These are phyloP conservation scores for Fusarium azukiicola DNA, from an alignment of 2,329 filamentous ascomycete species.

Conservation along the genomic window DNA sequence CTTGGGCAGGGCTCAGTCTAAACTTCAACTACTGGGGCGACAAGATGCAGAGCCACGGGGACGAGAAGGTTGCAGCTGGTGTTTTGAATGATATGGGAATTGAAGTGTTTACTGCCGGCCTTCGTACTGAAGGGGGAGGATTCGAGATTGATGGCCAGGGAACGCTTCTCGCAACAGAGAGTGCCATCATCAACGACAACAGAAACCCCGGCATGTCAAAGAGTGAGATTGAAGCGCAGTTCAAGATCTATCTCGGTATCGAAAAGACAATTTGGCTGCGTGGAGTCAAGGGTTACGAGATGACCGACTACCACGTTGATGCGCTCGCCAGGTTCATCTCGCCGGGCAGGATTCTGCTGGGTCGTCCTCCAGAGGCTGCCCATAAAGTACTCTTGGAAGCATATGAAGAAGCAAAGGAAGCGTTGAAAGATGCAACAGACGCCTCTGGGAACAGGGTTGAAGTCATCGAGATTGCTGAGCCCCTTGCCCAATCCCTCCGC, in stretches of 20 bases:
- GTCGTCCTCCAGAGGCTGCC: slow-evolving; percentile 40
- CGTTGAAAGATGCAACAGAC: slow-evolving; percentile 44
- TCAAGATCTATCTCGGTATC: slow-evolving; percentile 48
- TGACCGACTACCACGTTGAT: slow-evolving; percentile 57
- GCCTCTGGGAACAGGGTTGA: slow-evolving; percentile 46
- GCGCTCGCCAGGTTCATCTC: slow-evolving; percentile 53
- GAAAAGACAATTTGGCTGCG: slow-evolving; percentile 56
- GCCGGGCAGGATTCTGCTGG: slow-evolving; percentile 49
- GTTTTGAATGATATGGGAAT: slow-evolving; percentile 22
- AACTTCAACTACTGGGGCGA: slow-evolving; percentile 58
- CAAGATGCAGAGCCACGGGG: slow-evolving; percentile 36
- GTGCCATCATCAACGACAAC: slow-evolving; percentile 55
- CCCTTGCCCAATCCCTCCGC: slow-evolving; percentile 29
- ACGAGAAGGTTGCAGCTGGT: slow-evolving; percentile 37
- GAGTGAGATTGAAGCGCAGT: slow-evolving; percentile 47
- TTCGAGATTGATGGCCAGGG: slow-evolving; percentile 56
- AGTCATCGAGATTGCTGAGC: slow-evolving; percentile 52
- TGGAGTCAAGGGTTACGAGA: slow-evolving; percentile 47
- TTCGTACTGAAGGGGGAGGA: slow-evolving; percentile 50
- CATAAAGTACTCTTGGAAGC: slow-evolving; percentile 31
- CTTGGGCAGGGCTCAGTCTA: slow-evolving; percentile 45
- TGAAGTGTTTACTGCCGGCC: slow-evolving; percentile 31
- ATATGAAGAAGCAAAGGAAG: slow-evolving; percentile 51
- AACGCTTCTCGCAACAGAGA: slow-evolving; percentile 55
- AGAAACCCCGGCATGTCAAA: slow-evolving; percentile 50